Evolutionary conservation across 768 basidiomycete genomes (phyloP).

Genomic region (Paxillus ammoniavirescens): DNA sequence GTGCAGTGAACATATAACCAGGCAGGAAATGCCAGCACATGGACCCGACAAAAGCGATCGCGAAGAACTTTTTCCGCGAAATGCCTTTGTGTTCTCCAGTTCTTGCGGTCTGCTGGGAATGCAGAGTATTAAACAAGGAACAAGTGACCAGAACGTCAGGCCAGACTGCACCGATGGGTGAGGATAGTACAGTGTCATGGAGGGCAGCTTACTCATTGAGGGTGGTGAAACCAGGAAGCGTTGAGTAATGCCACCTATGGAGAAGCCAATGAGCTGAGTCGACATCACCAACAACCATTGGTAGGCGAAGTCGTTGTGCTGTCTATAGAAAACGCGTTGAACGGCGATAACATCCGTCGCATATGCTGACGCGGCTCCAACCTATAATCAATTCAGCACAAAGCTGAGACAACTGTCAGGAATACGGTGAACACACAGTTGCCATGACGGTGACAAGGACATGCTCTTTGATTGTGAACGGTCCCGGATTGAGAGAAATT

Average conservation of each 20-base stretch:
- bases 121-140: no score
- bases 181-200: no score
- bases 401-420: background rate
- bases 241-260: slow-evolving; percentile 39
- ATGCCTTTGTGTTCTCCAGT: no score
- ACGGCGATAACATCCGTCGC: slow-evolving; percentile 45
- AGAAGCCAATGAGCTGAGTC: slow-evolving; percentile 10
- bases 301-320: slow-evolving; percentile 5
- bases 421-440: slow-evolving; percentile 40
- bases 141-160: no score
- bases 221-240: slow-evolving; percentile 59
- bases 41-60: no score
- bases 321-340: slow-evolving; percentile 39
- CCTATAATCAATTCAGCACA: slow-evolving; percentile 15
- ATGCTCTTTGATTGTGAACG: slow-evolving; percentile 68
- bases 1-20: no score
- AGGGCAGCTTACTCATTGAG: slow-evolving; percentile 20
- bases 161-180: no score
- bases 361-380: background rate
- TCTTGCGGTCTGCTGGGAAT: no score
- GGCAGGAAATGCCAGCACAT: no score
- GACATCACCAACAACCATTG: slow-evolving; percentile 13
- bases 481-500: slow-evolving; percentile 32
- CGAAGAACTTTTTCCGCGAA: no score
- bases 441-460: slow-evolving; percentile 60